These are phyloP conservation scores for Diaporthe aspalathi DNA, from an alignment of 2,329 filamentous ascomycete genomes.

Conservation along the genomic window DNA sequence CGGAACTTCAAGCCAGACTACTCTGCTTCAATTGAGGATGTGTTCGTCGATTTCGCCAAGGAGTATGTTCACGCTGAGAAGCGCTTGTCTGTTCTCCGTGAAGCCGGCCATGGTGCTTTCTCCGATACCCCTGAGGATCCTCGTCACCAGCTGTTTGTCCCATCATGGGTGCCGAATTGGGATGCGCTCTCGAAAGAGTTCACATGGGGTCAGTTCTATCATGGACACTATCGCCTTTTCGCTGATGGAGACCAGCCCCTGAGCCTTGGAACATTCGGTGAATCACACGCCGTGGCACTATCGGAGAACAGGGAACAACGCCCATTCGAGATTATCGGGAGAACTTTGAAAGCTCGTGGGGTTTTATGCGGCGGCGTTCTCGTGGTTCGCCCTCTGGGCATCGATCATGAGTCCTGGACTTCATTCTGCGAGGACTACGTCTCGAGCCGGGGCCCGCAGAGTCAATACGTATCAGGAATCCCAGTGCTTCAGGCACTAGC, in stretches of 20 bases:
- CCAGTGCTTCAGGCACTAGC: conserved; percentile 2
- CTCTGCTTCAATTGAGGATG: conserved; percentile 4
- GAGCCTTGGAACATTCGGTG: not conserved
- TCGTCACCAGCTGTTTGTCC: conserved; percentile 10
- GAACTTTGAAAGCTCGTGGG: not conserved
- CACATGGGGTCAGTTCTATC: conserved; percentile 12
- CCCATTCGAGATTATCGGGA: not conserved
- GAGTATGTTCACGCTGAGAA: not conserved
- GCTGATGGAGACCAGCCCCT: not conserved
- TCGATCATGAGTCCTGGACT: conserved; percentile 3
- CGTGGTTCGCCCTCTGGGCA: not conserved
- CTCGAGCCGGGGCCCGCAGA: not conserved
- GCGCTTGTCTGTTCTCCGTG: not conserved
- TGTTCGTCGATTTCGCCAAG: not conserved
- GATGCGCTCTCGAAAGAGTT: conserved; percentile 12
- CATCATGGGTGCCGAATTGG: conserved; percentile 14
- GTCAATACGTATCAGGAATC: not conserved
- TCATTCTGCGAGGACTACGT: not conserved
- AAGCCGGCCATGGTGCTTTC: not conserved
- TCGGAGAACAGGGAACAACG: too few relatives aligned
- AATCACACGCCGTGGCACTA: not conserved
- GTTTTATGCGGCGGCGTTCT: not conserved
- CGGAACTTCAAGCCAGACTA: conserved; percentile 11
- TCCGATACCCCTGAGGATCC: conserved; percentile 9
- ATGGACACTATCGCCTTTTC: not conserved